Conservation (phyloP, 768 basidiomycete genomes). For the Exidia glandulosa region DNA sequence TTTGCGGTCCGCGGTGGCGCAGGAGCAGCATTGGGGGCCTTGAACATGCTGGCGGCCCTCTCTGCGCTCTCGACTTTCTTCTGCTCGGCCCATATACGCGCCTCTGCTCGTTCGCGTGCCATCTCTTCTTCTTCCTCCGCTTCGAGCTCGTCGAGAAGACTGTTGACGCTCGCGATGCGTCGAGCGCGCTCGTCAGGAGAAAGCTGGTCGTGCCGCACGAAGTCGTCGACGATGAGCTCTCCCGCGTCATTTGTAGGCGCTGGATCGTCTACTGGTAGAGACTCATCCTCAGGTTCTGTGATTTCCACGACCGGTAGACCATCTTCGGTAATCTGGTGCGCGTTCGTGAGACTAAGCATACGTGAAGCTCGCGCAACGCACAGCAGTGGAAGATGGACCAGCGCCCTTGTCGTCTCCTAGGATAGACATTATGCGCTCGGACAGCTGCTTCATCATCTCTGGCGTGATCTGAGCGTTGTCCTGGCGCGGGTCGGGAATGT, state of each 20-base stretch:
- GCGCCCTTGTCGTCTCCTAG: not conserved
- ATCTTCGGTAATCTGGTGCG: slow-evolving; percentile 8
- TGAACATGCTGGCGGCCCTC: not conserved
- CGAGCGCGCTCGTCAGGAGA: slow-evolving; percentile 5
- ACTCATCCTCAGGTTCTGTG: slow-evolving; percentile 4
- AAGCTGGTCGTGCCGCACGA: not conserved
- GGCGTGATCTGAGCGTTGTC: not conserved
- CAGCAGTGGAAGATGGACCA: not conserved
- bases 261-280: slow-evolving; percentile 9
- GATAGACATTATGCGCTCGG: not conserved
- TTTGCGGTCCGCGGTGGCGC: too few relatives aligned
- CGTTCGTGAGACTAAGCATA: not conserved
- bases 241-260: slow-evolving; percentile 4
- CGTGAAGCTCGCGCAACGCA: not conserved
- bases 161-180: slow-evolving; percentile 6
- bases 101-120: slow-evolving; percentile 15
- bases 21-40: not conserved
- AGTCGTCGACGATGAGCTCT: not conserved
- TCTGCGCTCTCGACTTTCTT: slow-evolving; percentile 14
- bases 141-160: slow-evolving; percentile 6
- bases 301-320: slow-evolving; percentile 8
- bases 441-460: slow-evolving; percentile 1
- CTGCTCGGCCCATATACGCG: slow-evolving; percentile 19
- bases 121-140: slow-evolving; percentile 12
- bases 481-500: not conserved